These are phyloP conservation scores for Russula ochroleuca DNA, from an alignment of 768 basidiomycete genomes.

Conservation along the genomic window DNA sequence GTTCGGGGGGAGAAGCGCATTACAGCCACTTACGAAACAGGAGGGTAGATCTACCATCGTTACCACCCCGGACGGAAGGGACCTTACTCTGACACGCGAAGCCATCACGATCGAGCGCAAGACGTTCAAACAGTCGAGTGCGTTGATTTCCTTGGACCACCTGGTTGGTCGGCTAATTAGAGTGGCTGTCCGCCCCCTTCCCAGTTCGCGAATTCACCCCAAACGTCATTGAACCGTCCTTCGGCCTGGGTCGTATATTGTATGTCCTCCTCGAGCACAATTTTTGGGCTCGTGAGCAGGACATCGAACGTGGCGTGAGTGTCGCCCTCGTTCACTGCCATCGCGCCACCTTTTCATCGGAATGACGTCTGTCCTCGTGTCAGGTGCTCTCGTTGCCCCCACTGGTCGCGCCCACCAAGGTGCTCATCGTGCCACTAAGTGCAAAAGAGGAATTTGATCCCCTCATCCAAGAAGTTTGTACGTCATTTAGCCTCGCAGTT, in stretches of 20 bases:
- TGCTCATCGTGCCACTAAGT: constrained; percentile 92
- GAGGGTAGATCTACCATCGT: constrained; percentile 52
- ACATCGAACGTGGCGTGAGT: constrained; percentile 82
- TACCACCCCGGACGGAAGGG: constrained; percentile 51
- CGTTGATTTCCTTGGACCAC: constrained; percentile 31
- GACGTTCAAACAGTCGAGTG: constrained; percentile 84
- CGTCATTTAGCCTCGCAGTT: constrained; percentile 35
- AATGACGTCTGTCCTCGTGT: constrained; percentile 25
- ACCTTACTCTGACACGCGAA: constrained; percentile 68
- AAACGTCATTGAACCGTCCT: constrained; percentile 98
- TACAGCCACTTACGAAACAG: constrained; percentile 21
- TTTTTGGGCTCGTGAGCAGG: constrained; percentile 92
- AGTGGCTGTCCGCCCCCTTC: constrained; percentile 14
- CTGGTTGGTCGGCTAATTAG: constrained; percentile 28
- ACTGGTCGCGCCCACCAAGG: constrained; percentile 91
- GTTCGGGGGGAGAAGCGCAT: constrained; percentile 10
- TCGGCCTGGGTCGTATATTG: constrained; percentile 93
- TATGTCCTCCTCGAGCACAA: constrained; percentile 92
- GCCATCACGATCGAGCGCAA: constrained; percentile 74
- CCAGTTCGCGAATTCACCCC: constrained; percentile 92
- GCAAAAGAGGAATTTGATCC: constrained; percentile 79
- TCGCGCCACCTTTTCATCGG: not conserved
- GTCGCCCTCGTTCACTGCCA: not conserved
- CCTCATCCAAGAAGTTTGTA: constrained; percentile 85
- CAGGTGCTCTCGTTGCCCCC: constrained; percentile 90